Evolutionary conservation across 495 filamentous ascomycete genomes (phyloP), one percentile per base, ranked within the genome.

Genomic region (Tirmania nivea): DNA sequence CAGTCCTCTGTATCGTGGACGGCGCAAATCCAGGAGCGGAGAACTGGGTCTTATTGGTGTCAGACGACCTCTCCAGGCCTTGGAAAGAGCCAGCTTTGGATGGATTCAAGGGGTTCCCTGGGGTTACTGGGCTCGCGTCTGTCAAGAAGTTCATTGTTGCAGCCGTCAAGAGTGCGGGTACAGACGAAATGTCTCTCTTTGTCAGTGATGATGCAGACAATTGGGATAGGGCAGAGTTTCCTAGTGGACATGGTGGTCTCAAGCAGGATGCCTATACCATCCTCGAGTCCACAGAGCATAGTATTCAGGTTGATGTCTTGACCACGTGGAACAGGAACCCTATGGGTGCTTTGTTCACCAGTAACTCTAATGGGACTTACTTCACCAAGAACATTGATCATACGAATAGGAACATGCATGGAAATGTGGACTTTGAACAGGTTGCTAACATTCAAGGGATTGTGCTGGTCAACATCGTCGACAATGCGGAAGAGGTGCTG

Each of bases 301-400:
- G 88, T 69, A 85, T 97, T 56, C 87, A 95, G 65, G 78, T 97
- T 42, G 87, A 96, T 70, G 88, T 96, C 57, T 77, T 86, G 71
- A 84, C 79, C 1, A 76, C 77, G 10, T 63, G 64, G 55, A 14
- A 3, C 10, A 70, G 69, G 2, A 76, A 70, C 36, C 78, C 82
- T 6, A 85, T 94, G 75, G 90, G 90, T 20, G 76, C 82, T 2
- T 71, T 95, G 17, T 84, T 92, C 59, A 89, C 84, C 9, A 95
- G 89, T 62, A 96, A 96, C 59, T 94, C 85, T 17, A 90, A 95
- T 61, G 90, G 90, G 47, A 94, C 87, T 2, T 94, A 92, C 63
- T 97, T 95, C 66, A 86, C 78, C 0, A 76, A 80, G 52, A 94
- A 94, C 63, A 78, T 86, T 51, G 81, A 89, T 60, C 78, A 95